These are phyloP conservation scores for Trichoderma atroviride DNA, from an alignment of 2,329 filamentous ascomycete species.

Conservation along the genomic window DNA sequence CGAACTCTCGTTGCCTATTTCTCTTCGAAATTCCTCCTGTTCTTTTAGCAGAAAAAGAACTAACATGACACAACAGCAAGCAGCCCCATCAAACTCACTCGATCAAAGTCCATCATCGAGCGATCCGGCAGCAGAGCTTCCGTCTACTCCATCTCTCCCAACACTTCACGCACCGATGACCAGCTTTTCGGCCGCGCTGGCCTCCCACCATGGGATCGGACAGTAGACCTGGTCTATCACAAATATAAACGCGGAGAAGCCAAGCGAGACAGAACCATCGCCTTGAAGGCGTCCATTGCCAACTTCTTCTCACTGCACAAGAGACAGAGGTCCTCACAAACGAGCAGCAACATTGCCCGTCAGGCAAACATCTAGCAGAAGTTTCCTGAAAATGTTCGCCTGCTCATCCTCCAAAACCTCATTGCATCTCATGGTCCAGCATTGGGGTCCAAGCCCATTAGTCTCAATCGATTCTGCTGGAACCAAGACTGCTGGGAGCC, in stretches of 20 bases:
- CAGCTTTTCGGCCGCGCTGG: neutral
- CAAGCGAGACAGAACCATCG: neutral
- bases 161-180: neutral
- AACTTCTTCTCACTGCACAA: constrained; percentile 32
- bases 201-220: constrained; percentile 42
- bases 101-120: constrained; percentile 23
- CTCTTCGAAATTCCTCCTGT: neutral
- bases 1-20: neutral
- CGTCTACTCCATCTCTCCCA: neutral
- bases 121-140: constrained; percentile 13
- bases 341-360: constrained; percentile 23
- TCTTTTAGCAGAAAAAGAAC: neutral
- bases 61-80: neutral
- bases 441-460: constrained; percentile 32
- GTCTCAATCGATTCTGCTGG: constrained; percentile 36
- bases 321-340: constrained; percentile 12
- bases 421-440: constrained; percentile 22
- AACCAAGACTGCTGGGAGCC: constrained; percentile 41
- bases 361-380: neutral
- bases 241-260: constrained; percentile 26
- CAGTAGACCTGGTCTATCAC: constrained; percentile 43
- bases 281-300: constrained; percentile 32
- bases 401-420: constrained; percentile 36
- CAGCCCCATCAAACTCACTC: constrained; percentile 12
- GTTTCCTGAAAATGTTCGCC: constrained; percentile 31